Conservation (phyloP, 2,329 filamentous ascomycete species). For the Curvularia eragrostidis region DNA sequence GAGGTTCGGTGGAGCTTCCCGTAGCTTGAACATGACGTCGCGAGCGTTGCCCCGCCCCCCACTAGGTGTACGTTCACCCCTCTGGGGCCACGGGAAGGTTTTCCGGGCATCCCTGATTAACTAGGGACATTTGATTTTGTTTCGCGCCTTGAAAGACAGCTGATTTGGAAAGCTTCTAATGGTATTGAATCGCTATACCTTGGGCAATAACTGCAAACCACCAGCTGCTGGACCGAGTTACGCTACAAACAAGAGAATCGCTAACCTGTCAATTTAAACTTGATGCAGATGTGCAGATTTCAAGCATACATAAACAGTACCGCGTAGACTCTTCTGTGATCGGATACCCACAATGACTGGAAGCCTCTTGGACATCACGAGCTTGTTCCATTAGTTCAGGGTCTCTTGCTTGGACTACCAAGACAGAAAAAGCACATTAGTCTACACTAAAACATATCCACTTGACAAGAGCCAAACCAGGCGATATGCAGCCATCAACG, state of each 20-base stretch:
- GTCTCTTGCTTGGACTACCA: background rate
- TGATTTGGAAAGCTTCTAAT: background rate
- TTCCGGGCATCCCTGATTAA: slow-evolving; percentile 3
- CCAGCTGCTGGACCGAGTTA: background rate
- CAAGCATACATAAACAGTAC: background rate
- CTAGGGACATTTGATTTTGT: background rate
- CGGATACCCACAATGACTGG: background rate
- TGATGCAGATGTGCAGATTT: background rate
- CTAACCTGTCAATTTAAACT: background rate
- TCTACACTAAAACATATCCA: background rate
- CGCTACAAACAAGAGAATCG: background rate
- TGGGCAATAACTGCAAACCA: background rate
- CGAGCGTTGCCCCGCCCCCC: slow-evolving; percentile 20
- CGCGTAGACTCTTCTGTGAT: background rate
- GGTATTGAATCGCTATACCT: background rate
- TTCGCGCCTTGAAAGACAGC: background rate
- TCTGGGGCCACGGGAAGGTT: slow-evolving; percentile 1
- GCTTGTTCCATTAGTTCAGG: too few species aligned
- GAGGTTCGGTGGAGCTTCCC: slow-evolving; percentile 14
- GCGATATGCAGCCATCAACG: background rate
- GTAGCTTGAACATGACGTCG: slow-evolving; percentile 22
- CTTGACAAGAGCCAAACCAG: background rate
- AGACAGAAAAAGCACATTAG: background rate
- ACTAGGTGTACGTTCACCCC: slow-evolving; percentile 7
- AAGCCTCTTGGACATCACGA: background rate